Evolutionary conservation across 2,329 filamentous ascomycete genomes (phyloP).

Genomic region (Claviceps humidiphila): DNA sequence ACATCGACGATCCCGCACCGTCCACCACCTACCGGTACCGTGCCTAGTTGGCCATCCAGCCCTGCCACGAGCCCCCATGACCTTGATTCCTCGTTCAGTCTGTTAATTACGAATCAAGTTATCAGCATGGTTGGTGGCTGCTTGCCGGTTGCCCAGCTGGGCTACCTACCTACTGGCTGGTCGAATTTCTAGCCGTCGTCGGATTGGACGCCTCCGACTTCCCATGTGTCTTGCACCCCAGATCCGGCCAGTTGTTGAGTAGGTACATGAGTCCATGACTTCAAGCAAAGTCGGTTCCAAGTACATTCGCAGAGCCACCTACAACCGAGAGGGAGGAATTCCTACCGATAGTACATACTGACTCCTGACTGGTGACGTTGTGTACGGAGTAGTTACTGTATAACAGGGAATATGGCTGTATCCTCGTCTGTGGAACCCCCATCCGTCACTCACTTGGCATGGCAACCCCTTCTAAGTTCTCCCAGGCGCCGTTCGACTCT

Average conservation of each 20-base stretch:
- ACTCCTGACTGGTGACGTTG: not conserved
- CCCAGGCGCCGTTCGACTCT: not conserved
- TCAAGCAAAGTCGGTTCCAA: not conserved
- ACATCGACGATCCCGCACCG: not conserved
- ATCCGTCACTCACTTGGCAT: not conserved
- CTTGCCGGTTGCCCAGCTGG: too few species aligned
- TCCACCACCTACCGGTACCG: not conserved
- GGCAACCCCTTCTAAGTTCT: not conserved
- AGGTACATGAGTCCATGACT: not conserved
- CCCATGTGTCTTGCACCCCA: not conserved
- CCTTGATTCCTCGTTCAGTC: not conserved
- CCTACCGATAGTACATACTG: not conserved
- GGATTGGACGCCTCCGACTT: too few species aligned
- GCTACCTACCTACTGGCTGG: too few species aligned
- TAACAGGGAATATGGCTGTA: not conserved
- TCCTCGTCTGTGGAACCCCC: constrained; percentile 5
- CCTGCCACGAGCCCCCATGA: not conserved
- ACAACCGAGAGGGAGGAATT: not conserved
- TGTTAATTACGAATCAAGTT: too few species aligned
- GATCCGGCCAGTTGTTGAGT: not conserved
- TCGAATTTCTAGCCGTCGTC: too few species aligned
- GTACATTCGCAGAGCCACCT: too few species aligned
- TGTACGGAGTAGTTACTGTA: not conserved
- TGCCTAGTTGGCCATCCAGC: not conserved
- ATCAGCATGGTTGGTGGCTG: too few species aligned